Base-by-base conservation (phyloP, 176 grass and related monocot species). In the Triticum urartu region DNA sequence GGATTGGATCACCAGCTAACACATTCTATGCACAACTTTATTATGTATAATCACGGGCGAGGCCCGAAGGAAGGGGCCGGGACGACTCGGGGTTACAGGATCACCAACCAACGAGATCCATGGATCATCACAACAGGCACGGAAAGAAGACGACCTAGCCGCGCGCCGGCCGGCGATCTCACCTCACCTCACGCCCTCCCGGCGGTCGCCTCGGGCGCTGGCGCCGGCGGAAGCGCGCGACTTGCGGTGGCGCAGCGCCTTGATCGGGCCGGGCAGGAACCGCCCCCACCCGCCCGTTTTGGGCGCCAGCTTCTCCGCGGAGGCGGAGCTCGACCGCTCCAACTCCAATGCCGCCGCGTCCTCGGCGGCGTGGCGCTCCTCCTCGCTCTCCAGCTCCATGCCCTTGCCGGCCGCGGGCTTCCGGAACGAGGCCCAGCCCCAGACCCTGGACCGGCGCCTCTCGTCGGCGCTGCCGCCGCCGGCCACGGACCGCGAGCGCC, bases 181-280 rank as follows among this genome's bases (percentile, higher is more conserved):
- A 79, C 67, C 52, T 5, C 4, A 68, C 72, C 56, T 6, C 5
- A 70, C 66, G 17, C 79, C 48, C 2, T 65, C 69, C 2, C 71
- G 48, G 48, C 32, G 62, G n/a, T 87, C 74, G 80, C 5, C 64
- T 3, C 56, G 25, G 39, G 4, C 39, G 48, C 58, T 26, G 2
- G 21, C 4, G 9, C 45, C 58, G 11, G 79, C 50, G 15, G 71
- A 7, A 21, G 71, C 8, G 30, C 62, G 61, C 0, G 84, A 79
- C 83, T 91, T 98, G 22, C 85, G 92, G 42, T 83, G 74, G 28
- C 89, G 89, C 64, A 99, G 87, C 61, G 81, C 88, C 79, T 88
- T 94, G 86, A 94, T 93, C 76, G 89, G 88, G 61, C 89, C 86
- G 1, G 94, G 75, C 9, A 96, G 85, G 56, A 91, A 79, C 87